A percentile compares a stretch with the other conserved stretches of the same genome.
These are phyloP conservation scores for Cochlearia excelsa DNA, from an alignment of 345 rosid genomes.

Conservation along the genomic window DNA sequence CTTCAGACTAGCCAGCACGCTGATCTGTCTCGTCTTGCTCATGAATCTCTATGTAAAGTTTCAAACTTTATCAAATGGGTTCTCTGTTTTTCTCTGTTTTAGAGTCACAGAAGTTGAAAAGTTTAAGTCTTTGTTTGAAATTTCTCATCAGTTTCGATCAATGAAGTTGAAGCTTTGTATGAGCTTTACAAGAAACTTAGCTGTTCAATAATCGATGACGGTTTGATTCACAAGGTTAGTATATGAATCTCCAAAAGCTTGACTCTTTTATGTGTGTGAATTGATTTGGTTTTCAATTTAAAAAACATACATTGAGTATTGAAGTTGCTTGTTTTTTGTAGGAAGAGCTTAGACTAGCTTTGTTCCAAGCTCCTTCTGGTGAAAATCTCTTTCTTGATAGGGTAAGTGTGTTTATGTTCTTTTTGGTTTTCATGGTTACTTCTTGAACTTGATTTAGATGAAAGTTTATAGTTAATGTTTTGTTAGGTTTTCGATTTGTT, in stretches of 20 bases:
- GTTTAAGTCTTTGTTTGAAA: conserved; percentile 2
- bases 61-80: background rate
- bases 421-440: background rate
- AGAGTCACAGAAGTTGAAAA: too few relatives aligned
- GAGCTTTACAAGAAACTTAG: conserved; percentile 72
- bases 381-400: conserved; percentile 84
- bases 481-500: conserved; percentile 72
- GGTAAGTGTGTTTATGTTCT: conserved; percentile 42
- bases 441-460: conserved; percentile 6
- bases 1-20: conserved; percentile 11
- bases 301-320: too few relatives aligned
- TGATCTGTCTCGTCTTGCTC: conserved; percentile 58
- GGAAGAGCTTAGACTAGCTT: conserved; percentile 88
- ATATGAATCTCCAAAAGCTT: too few relatives aligned
- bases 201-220: conserved; percentile 59
- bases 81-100: background rate
- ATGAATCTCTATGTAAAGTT: conserved; percentile 48
- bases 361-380: conserved; percentile 52
- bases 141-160: conserved; percentile 48
- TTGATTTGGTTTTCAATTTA: too few relatives aligned
- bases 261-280: too few relatives aligned
- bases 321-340: conserved; percentile 25
- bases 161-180: conserved; percentile 69
- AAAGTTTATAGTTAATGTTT: conserved; percentile 17
- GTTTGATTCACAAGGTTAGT: conserved; percentile 73